Percentiles rank a stretch among this genome's conserved stretches.
These are phyloP conservation scores for Aspergillus aculeatus DNA, from an alignment of 2,329 filamentous ascomycete species.

Conservation along the genomic window DNA sequence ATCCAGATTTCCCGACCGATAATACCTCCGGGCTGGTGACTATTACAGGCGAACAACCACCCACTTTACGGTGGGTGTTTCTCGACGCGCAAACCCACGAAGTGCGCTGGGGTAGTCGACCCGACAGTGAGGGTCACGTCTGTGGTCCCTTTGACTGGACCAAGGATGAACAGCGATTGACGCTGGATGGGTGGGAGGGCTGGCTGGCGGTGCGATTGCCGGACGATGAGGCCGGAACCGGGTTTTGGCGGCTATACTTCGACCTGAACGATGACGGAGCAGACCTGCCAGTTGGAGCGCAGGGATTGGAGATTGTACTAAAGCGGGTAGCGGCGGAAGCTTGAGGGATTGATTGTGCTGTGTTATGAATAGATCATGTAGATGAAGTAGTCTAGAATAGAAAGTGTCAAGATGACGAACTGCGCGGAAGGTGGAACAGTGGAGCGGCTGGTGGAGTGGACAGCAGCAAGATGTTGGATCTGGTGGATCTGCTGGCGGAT, in stretches of 20 bases:
- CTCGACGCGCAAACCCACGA: conserved; percentile 25
- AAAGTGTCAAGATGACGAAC: neutral
- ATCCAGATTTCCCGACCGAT: too few species aligned
- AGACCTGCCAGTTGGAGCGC: conserved; percentile 19
- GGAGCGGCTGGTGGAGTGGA: neutral
- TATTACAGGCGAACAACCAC: conserved; percentile 22
- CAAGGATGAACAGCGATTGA: conserved; percentile 19
- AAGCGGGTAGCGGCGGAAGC: conserved; percentile 20
- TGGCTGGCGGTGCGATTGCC: conserved; percentile 25
- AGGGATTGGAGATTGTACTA: conserved; percentile 24
- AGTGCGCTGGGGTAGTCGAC: conserved; percentile 26
- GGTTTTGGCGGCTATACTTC: conserved; percentile 26
- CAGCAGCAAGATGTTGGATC: too few species aligned
- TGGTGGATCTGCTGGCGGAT: too few species aligned
- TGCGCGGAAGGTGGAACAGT: too few species aligned
- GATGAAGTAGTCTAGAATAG: too few species aligned
- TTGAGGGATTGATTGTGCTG: neutral
- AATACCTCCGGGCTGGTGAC: conserved; percentile 13
- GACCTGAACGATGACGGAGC: conserved; percentile 27
- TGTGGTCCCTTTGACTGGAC: conserved; percentile 26
- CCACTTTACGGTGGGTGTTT: conserved; percentile 27
- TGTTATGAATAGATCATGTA: neutral
- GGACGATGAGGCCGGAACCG: conserved; percentile 19
- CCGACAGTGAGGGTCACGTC: conserved; percentile 23
- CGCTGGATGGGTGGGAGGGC: conserved; percentile 18